Evolutionary conservation across 768 basidiomycete genomes (phyloP).

Genomic region (Leccinellum rugosiceps): DNA sequence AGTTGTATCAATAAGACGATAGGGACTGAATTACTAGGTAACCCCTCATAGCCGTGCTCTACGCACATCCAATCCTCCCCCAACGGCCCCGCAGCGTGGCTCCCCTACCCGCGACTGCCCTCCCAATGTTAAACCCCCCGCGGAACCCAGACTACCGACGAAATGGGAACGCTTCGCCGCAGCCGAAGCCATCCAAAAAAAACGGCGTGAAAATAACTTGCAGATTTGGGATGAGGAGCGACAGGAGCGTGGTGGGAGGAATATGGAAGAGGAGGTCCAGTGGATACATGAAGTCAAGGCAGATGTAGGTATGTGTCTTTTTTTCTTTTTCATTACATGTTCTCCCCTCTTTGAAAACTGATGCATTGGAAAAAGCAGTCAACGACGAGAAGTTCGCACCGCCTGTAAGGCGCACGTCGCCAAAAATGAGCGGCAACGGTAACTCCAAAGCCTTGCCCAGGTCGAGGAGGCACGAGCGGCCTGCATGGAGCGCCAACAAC

Average conservation of each 20-base stretch:
- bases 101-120: constrained; percentile 71
- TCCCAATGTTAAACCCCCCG: constrained; percentile 91
- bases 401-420: no score
- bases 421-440: no score
- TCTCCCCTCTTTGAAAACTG: no score
- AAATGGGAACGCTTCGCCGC: constrained; percentile 97
- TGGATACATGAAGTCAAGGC: constrained; percentile 91
- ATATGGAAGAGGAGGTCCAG: constrained; percentile 81
- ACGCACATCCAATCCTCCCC: constrained; percentile 65
- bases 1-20: no score
- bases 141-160: constrained; percentile 87
- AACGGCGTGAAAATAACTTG: constrained; percentile 54
- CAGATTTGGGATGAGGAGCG: constrained; percentile 92
- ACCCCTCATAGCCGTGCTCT: constrained; percentile 73
- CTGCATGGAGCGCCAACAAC: no score
- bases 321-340: neutral
- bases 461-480: no score
- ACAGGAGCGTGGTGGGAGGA: constrained; percentile 83
- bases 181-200: constrained; percentile 89
- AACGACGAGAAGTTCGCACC: no score
- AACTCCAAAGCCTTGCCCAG: no score
- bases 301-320: constrained; percentile 65
- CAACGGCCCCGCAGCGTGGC: constrained; percentile 79
- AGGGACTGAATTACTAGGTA: constrained; percentile 72
- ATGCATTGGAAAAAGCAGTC: no score